phyloP scores from a whole-genome alignment of 2,329 filamentous ascomycete genomes.

The Aspergillus intermedius region DNA sequence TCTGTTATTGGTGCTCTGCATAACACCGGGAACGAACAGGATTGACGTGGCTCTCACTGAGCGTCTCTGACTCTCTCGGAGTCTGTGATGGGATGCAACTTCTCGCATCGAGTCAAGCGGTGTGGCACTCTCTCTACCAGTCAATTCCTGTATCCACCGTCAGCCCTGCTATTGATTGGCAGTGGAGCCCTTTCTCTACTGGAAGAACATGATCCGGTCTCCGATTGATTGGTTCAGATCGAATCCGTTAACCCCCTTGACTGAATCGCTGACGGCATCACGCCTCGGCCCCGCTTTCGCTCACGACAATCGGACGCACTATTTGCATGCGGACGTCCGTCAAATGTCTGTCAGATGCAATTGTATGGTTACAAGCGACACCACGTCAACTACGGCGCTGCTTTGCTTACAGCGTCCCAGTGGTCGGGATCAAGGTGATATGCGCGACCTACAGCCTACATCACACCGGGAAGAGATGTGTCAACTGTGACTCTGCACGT shows the following conservation, averaged over 20 bases:
- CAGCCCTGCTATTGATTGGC: neutral
- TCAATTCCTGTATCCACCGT: neutral
- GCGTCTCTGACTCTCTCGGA: too few species aligned
- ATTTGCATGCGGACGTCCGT: neutral
- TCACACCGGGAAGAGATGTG: too few species aligned
- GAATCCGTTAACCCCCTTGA: neutral
- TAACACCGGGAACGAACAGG: neutral
- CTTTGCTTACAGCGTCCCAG: too few species aligned
- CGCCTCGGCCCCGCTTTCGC: neutral
- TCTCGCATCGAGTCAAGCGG: neutral
- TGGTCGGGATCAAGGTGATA: too few species aligned
- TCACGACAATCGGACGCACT: too few species aligned
- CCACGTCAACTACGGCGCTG: neutral
- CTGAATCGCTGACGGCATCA: neutral
- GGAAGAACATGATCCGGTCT: neutral
- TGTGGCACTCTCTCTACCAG: neutral
- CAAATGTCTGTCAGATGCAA: neutral
- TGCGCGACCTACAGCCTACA: too few species aligned
- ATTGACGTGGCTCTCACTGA: neutral
- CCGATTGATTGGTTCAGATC: neutral
- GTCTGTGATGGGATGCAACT: neutral
- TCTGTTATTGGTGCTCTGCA: too few species aligned
- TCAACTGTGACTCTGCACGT: too few species aligned
- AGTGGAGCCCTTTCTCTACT: neutral
- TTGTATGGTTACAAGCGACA: neutral